Base-by-base conservation (phyloP, 768 basidiomycete genomes). In the Phlebiopsis flavidoalba region DNA sequence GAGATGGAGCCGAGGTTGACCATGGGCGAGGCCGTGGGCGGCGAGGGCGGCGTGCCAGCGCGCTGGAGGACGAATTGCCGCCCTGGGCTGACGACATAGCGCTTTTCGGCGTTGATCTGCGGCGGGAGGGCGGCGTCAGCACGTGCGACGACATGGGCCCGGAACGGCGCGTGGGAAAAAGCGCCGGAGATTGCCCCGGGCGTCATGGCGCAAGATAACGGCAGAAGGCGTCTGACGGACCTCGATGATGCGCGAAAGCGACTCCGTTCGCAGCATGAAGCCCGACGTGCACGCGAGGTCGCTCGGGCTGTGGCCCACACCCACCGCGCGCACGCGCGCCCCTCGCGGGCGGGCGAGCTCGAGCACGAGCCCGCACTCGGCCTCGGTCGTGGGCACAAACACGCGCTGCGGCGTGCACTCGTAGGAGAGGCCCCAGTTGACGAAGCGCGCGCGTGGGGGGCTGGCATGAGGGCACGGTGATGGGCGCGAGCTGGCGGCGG, bases 1-100 rank as follows among this genome's bases (percentile, higher is more conserved):
- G 94, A 96, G 68, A 99, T 98, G 31, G 94, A 95, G 37, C 97
- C 97, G 62, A 98, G 81, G 73, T 91, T 96, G 69, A 83, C 86
- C 84, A 99, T 88, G 43, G n/a, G 95, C 95, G 35, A 98, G 83
- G 36, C 80, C 80, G 66, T 87, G 76, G 12, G 75, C 71, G 52
- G 79, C 83, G 58, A 98, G 87, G 15, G 79, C 78, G 22, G 72
- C 75, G 64, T 96, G 93, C n/a, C 5, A 98, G 81, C 53, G 82
- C 77, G 60, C 87, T 78, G 59, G n/a, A 98, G 85, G 5, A 83
- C 86, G 70, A 94, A n/a, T n/a, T 88, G 21, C 93, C 93, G 4
- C 83, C 88, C 73, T 95, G 83, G 0, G 82, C 89, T n/a, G 65
- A 85, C 76, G 67, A 93, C 83, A 65, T 83, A 86, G 55, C 77